A percentile compares a stretch with the other conserved stretches of the same genome.
Evolutionary conservation across 179 eudicot species (phyloP).

Genomic region (Beta lomatogona): DNA sequence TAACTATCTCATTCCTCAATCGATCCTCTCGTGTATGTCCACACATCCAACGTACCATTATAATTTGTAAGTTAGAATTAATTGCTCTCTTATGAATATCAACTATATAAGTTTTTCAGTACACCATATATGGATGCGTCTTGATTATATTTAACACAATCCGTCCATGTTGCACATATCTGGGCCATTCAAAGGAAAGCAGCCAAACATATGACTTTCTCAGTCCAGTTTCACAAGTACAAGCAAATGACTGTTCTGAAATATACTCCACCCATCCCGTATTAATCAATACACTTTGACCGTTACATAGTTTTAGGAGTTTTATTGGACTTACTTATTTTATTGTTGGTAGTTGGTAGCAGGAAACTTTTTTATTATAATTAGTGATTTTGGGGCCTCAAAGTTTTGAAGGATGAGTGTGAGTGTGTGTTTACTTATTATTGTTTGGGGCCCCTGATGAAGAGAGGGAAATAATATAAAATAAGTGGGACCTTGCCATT

Average conservation of each 20-base stretch:
- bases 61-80: background rate
- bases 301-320: background rate
- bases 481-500: too few species aligned
- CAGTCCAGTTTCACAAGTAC: background rate
- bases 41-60: too few species aligned
- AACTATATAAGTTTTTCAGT: too few species aligned
- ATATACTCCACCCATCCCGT: background rate
- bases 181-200: background rate
- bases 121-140: background rate
- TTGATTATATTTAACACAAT: background rate
- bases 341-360: too few species aligned
- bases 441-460: too few species aligned
- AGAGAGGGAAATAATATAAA: too few species aligned
- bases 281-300: background rate
- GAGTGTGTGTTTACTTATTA: too few species aligned
- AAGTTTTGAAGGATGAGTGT: too few species aligned
- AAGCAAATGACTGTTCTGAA: background rate
- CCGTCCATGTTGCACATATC: background rate
- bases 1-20: too few species aligned
- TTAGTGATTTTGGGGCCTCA: too few species aligned
- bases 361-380: too few species aligned
- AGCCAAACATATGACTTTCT: background rate
- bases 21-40: too few species aligned
- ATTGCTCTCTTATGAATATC: background rate
- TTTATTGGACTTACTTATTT: background rate